Conservation (phyloP, 2,329 filamentous ascomycete genomes). For the Ambrosiella beaveri region DNA sequence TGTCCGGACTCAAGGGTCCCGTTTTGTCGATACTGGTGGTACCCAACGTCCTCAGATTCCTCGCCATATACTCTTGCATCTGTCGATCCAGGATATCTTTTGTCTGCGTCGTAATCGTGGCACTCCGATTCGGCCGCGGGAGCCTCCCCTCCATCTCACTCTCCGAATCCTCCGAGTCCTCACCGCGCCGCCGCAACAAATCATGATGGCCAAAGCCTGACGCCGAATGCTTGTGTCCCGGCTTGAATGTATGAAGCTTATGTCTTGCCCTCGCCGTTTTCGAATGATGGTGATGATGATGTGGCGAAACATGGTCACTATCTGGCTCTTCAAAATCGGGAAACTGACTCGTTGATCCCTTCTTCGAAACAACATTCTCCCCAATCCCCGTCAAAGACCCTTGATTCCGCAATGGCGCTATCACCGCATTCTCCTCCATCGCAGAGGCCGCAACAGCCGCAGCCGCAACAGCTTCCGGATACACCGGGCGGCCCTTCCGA, state of each 20-base stretch:
- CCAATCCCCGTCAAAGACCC: not conserved
- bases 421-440: not conserved
- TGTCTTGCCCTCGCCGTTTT: conserved; percentile 9
- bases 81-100: conserved; percentile 42
- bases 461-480: conserved; percentile 20
- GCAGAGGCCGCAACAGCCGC: not conserved
- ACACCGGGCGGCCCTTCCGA: conserved; percentile 57
- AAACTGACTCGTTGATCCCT: not conserved
- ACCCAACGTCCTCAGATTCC: conserved; percentile 24
- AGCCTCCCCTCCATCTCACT: conserved; percentile 31
- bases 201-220: conserved; percentile 34
- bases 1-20: too few relatives aligned
- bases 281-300: not conserved
- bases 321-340: not conserved
- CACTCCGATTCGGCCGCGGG: conserved; percentile 24
- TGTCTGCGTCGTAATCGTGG: conserved; percentile 29
- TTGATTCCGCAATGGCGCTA: not conserved
- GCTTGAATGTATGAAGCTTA: conserved; percentile 12
- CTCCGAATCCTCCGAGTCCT: conserved; percentile 37
- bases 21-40: too few relatives aligned
- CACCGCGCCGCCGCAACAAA: conserved; percentile 31
- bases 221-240: conserved; percentile 30
- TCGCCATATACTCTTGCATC: conserved; percentile 42
- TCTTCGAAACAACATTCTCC: not conserved
- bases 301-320: conserved; percentile 5